phyloP scores from a whole-genome alignment of 2,329 filamentous ascomycete genomes.

The Aspergillus carbonarius region DNA sequence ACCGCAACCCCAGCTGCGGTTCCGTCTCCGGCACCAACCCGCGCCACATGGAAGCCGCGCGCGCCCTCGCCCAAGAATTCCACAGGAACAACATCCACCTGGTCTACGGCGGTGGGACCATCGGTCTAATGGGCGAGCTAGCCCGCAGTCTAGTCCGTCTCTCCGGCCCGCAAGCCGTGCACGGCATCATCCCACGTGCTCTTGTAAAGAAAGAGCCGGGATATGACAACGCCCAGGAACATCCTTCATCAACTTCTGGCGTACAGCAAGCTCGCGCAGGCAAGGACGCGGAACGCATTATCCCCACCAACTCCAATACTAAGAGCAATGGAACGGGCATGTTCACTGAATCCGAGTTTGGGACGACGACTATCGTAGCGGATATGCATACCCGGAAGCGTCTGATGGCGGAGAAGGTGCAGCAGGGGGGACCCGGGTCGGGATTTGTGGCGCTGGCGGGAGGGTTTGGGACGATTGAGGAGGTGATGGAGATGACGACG shows the following conservation, averaged over 20 bases:
- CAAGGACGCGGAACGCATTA: conserved; percentile 35
- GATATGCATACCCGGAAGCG: conserved; percentile 98
- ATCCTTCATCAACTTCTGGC: conserved; percentile 16
- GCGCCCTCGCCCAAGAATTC: conserved; percentile 69
- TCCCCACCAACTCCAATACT: not conserved
- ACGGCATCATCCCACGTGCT: conserved; percentile 89
- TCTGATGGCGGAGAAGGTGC: conserved; percentile 86
- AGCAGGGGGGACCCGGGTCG: conserved; percentile 74
- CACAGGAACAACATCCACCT: conserved; percentile 75
- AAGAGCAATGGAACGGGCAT: conserved; percentile 7
- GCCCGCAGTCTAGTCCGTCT: conserved; percentile 82
- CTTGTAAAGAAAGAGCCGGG: conserved; percentile 70
- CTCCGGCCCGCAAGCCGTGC: conserved; percentile 77
- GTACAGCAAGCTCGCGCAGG: conserved; percentile 58
- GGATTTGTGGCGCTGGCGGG: conserved; percentile 88
- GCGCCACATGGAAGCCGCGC: conserved; percentile 74
- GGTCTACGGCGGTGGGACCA: conserved; percentile 92
- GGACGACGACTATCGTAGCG: conserved; percentile 80
- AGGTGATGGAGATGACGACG: conserved; percentile 87
- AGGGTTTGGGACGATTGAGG: conserved; percentile 93
- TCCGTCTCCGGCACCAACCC: conserved; percentile 71
- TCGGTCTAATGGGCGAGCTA: conserved; percentile 93
- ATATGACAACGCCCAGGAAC: conserved; percentile 35
- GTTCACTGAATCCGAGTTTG: conserved; percentile 57
- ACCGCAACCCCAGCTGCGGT: conserved; percentile 63